A percentile compares a stretch with the other conserved stretches of the same genome.
Conservation (phyloP, 2,329 filamentous ascomycete species). For the Trichothecium sympodiale region DNA sequence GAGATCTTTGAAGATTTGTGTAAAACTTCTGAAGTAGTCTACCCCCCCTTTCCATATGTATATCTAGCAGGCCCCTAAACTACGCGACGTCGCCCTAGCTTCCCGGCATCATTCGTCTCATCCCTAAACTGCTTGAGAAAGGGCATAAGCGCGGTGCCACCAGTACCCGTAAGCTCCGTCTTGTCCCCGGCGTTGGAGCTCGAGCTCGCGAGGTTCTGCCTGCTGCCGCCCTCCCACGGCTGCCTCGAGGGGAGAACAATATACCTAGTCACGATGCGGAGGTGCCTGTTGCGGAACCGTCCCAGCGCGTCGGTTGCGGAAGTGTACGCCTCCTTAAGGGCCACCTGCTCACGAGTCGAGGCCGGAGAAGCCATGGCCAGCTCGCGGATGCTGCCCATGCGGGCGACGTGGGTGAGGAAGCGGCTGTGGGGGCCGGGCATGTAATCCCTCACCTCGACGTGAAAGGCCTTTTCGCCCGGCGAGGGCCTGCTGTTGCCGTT, state of each 20-base stretch:
- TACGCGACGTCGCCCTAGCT: conserved; percentile 10
- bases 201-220: conserved; percentile 33
- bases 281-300: conserved; percentile 72
- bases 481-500: background rate
- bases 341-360: conserved; percentile 37
- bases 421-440: conserved; percentile 79
- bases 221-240: conserved; percentile 14
- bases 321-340: conserved; percentile 45
- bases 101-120: conserved; percentile 49
- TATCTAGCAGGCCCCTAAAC: background rate
- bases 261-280: conserved; percentile 81
- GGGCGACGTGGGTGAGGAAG: conserved; percentile 62
- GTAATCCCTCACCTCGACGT: conserved; percentile 68
- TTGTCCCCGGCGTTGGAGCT: conserved; percentile 20
- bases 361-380: conserved; percentile 44
- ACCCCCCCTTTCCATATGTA: background rate
- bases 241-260: conserved; percentile 68
- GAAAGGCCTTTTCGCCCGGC: conserved; percentile 27
- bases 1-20: conserved; percentile 81
- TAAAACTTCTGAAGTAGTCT: conserved; percentile 74
- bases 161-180: conserved; percentile 63
- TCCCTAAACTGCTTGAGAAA: conserved; percentile 85
- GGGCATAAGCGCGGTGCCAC: conserved; percentile 76
- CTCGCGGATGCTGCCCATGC: conserved; percentile 62
- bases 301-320: conserved; percentile 65